These are phyloP conservation scores for Elsinoe ampelina DNA, from an alignment of 2,329 filamentous ascomycete genomes.

Conservation along the genomic window DNA sequence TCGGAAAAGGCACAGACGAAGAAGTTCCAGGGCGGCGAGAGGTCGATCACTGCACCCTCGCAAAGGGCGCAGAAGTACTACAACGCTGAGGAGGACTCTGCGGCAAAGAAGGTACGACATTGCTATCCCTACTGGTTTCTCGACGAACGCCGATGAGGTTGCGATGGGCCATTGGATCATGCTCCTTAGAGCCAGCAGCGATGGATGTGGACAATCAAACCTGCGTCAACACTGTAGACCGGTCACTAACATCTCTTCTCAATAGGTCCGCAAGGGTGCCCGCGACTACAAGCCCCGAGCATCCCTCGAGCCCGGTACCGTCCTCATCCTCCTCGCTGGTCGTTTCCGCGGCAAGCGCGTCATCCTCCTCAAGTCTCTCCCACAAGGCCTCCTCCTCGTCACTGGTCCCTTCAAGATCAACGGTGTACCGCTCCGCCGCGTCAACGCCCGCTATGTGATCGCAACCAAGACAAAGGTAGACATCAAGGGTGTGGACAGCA, in stretches of 20 bases:
- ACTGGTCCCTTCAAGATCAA: slow-evolving; percentile 99
- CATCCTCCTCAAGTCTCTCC: slow-evolving; percentile 93
- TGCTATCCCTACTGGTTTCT: not conserved
- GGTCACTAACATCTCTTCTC: slow-evolving; percentile 9
- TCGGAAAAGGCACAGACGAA: slow-evolving; percentile 55
- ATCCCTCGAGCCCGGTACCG: slow-evolving; percentile 84
- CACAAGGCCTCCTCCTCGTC: slow-evolving; percentile 96
- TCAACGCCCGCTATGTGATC: slow-evolving; percentile 90
- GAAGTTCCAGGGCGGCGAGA: slow-evolving; percentile 96
- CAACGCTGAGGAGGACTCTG: slow-evolving; percentile 81
- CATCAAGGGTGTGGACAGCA: slow-evolving; percentile 68
- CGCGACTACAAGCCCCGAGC: slow-evolving; percentile 79
- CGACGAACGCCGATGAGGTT: not conserved
- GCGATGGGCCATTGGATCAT: not conserved
- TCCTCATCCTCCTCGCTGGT: slow-evolving; percentile 98
- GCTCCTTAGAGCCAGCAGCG: not conserved
- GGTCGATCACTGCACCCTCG: slow-evolving; percentile 74
- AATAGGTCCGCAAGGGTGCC: slow-evolving; percentile 86
- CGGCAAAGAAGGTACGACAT: slow-evolving; percentile 85
- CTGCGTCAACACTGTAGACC: too few relatives aligned
- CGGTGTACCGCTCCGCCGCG: slow-evolving; percentile 89
- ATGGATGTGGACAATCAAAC: not conserved
- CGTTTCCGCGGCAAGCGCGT: slow-evolving; percentile 99
- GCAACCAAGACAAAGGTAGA: slow-evolving; percentile 80
- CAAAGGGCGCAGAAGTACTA: slow-evolving; percentile 99